Conservation (phyloP, 1,139 yeast genomes). For the Pichia sp. region DNA sequence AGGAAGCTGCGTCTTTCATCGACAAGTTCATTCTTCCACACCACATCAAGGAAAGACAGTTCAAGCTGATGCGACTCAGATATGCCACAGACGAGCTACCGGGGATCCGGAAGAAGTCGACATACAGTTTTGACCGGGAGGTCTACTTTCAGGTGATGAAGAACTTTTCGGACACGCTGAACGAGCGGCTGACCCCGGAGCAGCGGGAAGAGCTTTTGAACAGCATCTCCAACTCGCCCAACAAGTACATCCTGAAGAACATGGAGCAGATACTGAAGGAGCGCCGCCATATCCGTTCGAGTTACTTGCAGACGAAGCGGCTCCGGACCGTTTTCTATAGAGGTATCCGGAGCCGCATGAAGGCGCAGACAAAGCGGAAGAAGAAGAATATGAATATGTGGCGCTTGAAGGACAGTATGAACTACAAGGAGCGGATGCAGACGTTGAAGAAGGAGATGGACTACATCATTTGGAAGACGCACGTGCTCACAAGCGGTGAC, state of each 20-base stretch:
- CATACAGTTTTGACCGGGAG: constrained; percentile 38
- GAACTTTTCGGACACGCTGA: constrained; percentile 20
- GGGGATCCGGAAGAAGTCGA: constrained; percentile 21
- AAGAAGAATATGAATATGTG: constrained; percentile 7
- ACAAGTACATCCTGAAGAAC: constrained; percentile 21
- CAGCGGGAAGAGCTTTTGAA: constrained; percentile 16
- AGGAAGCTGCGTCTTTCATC: constrained; percentile 35
- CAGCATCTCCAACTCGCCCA: constrained; percentile 16
- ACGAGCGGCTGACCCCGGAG: constrained; percentile 9
- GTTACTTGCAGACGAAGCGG: constrained; percentile 10
- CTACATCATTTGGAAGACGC: not conserved
- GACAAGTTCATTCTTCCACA: constrained; percentile 41
- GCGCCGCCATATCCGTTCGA: constrained; percentile 14
- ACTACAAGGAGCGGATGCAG: constrained; percentile 6
- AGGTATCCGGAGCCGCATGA: constrained; percentile 5
- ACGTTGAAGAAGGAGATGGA: constrained; percentile 3
- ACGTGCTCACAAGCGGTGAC: not conserved
- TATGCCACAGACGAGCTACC: constrained; percentile 23
- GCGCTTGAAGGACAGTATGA: constrained; percentile 2
- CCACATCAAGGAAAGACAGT: constrained; percentile 12
- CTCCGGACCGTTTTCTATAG: constrained; percentile 12
- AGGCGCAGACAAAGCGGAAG: not conserved
- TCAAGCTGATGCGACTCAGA: constrained; percentile 25
- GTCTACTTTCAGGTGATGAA: constrained; percentile 42
- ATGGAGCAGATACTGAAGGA: constrained; percentile 13